These are phyloP conservation scores for Globisporangium paroecandrum DNA, from an alignment of 352 stramenopile species.

Conservation along the genomic window DNA sequence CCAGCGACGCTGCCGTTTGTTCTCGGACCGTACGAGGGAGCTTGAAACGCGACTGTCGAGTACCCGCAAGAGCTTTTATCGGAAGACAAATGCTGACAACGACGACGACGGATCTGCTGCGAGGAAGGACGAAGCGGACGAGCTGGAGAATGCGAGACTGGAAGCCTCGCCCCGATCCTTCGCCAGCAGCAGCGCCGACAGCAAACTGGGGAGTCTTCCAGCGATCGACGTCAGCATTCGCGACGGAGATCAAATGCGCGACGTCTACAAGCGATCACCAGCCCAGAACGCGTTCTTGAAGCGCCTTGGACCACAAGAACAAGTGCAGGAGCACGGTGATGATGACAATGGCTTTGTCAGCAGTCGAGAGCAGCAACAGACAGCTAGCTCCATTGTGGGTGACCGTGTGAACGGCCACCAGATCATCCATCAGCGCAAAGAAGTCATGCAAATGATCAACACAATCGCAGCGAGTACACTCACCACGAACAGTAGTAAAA, in stretches of 20 bases:
- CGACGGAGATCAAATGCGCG: conserved; percentile 4
- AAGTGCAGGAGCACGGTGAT: background rate
- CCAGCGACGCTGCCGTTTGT: conserved; percentile 28
- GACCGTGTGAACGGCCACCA: conserved; percentile 17
- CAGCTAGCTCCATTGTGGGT: background rate
- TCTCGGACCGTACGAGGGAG: conserved; percentile 38
- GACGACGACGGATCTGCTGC: background rate
- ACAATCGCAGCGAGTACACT: conserved; percentile 7
- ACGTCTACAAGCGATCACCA: conserved; percentile 32
- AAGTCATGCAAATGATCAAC: conserved; percentile 27
- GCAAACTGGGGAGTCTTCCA: conserved; percentile 6
- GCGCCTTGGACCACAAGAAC: conserved; percentile 19
- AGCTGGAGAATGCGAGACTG: conserved; percentile 2
- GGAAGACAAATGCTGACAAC: conserved; percentile 4
- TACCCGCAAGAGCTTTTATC: conserved; percentile 31
- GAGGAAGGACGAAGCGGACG: background rate
- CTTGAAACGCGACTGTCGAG: conserved; percentile 28
- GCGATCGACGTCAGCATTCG: conserved; percentile 17
- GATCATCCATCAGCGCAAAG: conserved; percentile 32
- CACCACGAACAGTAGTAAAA: background rate
- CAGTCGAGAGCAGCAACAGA: background rate
- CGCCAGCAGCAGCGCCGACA: conserved; percentile 1
- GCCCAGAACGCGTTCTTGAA: conserved; percentile 66
- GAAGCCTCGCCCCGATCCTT: background rate
- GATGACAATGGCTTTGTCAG: background rate